These are phyloP conservation scores for Apiosordaria backusii DNA, from an alignment of 495 filamentous ascomycete genomes.

Conservation along the genomic window DNA sequence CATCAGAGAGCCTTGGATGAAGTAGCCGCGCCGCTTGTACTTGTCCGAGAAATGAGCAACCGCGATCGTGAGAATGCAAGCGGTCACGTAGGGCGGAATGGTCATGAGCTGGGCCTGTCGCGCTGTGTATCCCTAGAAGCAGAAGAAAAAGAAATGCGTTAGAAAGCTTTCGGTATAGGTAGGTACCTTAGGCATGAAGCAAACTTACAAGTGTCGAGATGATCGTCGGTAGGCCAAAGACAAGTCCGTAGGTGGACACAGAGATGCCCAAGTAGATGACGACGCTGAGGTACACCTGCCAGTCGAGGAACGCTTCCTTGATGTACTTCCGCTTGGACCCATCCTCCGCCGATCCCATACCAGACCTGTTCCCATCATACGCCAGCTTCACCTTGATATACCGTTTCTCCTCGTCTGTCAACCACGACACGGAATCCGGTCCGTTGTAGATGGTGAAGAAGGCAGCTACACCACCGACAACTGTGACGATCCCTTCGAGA, in stretches of 20 bases:
- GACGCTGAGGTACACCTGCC: conserved; percentile 48
- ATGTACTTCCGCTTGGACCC: conserved; percentile 52
- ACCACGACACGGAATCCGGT: conserved; percentile 48
- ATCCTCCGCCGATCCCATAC: conserved; percentile 43
- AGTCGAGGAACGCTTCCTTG: conserved; percentile 53
- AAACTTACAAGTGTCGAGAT: conserved; percentile 47
- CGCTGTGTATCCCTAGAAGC: conserved; percentile 49
- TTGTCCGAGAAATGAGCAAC: conserved; percentile 67
- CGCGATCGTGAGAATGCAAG: conserved; percentile 60
- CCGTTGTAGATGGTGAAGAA: conserved; percentile 54
- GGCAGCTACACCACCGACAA: conserved; percentile 48
- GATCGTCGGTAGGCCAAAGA: conserved; percentile 70
- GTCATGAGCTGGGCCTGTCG: conserved; percentile 65
- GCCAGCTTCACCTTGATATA: conserved; percentile 40
- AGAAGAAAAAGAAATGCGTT: too few relatives aligned
- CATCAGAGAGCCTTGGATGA: conserved; percentile 60
- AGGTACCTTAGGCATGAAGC: too few relatives aligned
- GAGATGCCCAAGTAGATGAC: conserved; percentile 32
- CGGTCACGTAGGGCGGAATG: conserved; percentile 69
- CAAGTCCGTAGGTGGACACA: conserved; percentile 68
- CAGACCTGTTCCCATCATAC: conserved; percentile 15
- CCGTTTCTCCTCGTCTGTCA: conserved; percentile 57
- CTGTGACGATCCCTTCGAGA: conserved; percentile 30
- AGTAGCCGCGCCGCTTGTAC: conserved; percentile 61
- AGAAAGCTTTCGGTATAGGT: too few relatives aligned